phyloP scores from a whole-genome alignment of 1,284 basidiomycete species.

The Ustilago sp. region DNA sequence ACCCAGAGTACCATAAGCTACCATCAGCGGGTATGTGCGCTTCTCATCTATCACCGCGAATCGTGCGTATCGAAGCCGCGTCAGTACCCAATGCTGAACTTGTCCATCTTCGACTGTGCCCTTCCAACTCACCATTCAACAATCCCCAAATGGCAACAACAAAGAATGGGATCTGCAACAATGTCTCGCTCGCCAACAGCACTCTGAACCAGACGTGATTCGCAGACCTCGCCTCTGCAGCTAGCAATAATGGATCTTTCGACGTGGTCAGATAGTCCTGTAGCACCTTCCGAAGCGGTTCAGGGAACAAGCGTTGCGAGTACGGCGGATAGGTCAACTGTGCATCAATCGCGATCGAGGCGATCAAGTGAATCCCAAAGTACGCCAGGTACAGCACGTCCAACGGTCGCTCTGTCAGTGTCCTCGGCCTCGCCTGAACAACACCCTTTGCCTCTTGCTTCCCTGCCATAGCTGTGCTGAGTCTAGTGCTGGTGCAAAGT shows the following conservation, averaged over 20 bases:
- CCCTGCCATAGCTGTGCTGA: neutral
- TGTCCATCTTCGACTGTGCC: neutral
- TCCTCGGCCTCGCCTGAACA: neutral
- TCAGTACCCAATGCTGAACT: neutral
- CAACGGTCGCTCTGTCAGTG: conserved; percentile 27
- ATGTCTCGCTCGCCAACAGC: conserved; percentile 42
- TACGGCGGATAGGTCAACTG: conserved; percentile 51
- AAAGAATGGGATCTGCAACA: conserved; percentile 56
- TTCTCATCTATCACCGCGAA: conserved; percentile 43
- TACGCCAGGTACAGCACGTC: conserved; percentile 52
- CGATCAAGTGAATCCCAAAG: conserved; percentile 53
- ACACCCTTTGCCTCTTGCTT: neutral
- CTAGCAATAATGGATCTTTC: conserved; percentile 49
- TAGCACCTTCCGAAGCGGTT: conserved; percentile 33
- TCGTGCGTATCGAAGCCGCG: neutral
- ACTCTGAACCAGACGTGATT: conserved; percentile 55
- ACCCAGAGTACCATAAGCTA: conserved; percentile 52
- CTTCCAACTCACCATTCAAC: conserved; percentile 38
- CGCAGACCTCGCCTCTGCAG: conserved; percentile 14
- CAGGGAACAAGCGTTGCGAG: conserved; percentile 41
- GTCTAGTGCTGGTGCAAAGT: neutral
- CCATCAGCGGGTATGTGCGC: conserved; percentile 52
- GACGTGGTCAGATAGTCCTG: conserved; percentile 45
- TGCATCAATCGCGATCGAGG: conserved; percentile 50
- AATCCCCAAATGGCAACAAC: conserved; percentile 39